Base-by-base conservation (phyloP, 495 filamentous ascomycete genomes). In the Margaritispora aquatica region DNA sequence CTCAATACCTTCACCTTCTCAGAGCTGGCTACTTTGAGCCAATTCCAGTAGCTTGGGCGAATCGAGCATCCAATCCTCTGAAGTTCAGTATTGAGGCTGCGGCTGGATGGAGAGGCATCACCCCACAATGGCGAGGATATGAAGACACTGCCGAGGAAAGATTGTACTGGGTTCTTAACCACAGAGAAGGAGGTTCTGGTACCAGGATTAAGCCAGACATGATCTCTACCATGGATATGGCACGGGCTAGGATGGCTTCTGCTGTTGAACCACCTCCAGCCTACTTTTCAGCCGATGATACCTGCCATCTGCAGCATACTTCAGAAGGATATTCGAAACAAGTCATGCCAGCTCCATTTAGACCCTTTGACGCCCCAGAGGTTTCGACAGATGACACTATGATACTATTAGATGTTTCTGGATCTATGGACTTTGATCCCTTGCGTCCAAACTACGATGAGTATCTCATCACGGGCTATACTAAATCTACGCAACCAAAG, bases 1-100 rank as follows among this genome's bases (percentile, higher is more conserved):
- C 70, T 29, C 75, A 79, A 53, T 79, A 79, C 51, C 69, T 79
- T 10, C 75, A 77, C 51, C 68, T 77, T 26, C 73, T 79, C 15
- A 70, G 69, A 46, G 76, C 76, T 2, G 76, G 76, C 48, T 79
- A 77, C 55, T 77, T 79, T 41, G 76, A 79, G 61, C 74, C 76
- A 3, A 79, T 79, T 48, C 74, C 75, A 5, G 71, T 73, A 22
- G 68, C 70, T 1, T 79, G 75, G 75, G 73, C 73, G 22, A 66
- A 62, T 22, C 67, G 60, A 21, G 61, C 57, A 34, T 76, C 74
- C 1, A 79, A 75, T 58, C 75, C 74, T 23, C 63, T 79, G 10
- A 75, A 74, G 34, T 77, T 79, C 51, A 70, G 51, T 26, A 75
- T 79, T 51, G 75, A 79, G 49, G 68, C 74, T 2, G 59, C 70